Base-by-base conservation (phyloP, 2,329 filamentous ascomycete species). In the Penicillium oxalicum region DNA sequence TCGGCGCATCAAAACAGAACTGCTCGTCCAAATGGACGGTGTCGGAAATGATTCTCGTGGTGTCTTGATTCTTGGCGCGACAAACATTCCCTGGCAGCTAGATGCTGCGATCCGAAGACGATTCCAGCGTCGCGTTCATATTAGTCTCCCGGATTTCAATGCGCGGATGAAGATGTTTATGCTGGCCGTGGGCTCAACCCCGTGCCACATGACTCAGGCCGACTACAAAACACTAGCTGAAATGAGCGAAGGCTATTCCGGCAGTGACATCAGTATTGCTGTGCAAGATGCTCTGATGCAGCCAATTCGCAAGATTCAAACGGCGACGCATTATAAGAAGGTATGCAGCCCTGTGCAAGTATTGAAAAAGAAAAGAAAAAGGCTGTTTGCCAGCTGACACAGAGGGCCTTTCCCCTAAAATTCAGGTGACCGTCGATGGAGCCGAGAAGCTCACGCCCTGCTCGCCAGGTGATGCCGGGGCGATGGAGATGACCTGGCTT, bases 1-100 rank as follows among this genome's bases (percentile, higher is more conserved):
- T 45, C 82, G 93, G 52, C 87, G 93, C 68, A 98, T 98, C 78
- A 98, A 98, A 75, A 98, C 93, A 0, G 93, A 98, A 71, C 83
- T 98, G 63, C 83, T 98, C 11, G 91, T 98, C 13, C 93, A 98
- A 71, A 98, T 98, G 93, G 93, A 98, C 62, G 94, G 93, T 72
- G 93, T 98, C 8, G 94, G 93, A 54, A 91, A 94, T 55, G 93
- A 98, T 70, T 91, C 87, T 54, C 90, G 87, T 62, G 93, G 91
- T 18, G 91, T 98, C 7, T 77, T 98, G 25, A 94, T 98, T 36
- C 81, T 98, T 3, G 93, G 93, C 52, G 93, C 93, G 46, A 98
- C 93, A 48, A 98, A 98, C 68, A 97, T 98, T 54, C 93, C 93
- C 13, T 98, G 93, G 93, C 91, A 98, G 76, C 79, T 98, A 42